These are phyloP conservation scores for Cicer arietinum DNA, from an alignment of 306 rosid species.

Conservation along the genomic window DNA sequence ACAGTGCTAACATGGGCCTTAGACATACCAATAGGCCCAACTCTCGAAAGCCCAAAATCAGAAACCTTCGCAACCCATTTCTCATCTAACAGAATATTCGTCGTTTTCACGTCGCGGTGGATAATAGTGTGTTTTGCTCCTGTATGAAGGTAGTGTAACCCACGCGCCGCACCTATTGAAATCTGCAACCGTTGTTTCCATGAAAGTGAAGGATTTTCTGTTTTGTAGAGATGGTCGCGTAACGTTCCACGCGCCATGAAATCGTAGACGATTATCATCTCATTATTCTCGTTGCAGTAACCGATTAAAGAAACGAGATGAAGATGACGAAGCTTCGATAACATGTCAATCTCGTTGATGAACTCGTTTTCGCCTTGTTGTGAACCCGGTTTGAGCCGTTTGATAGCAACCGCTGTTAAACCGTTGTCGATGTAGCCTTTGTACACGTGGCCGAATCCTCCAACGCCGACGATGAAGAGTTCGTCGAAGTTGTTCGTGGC, in stretches of 20 bases:
- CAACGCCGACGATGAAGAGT: conserved; percentile 47
- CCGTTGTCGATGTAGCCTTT: conserved; percentile 56
- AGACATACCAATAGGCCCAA: conserved; percentile 45
- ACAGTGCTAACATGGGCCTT: conserved; percentile 51
- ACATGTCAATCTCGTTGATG: conserved; percentile 59
- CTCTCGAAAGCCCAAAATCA: conserved; percentile 61
- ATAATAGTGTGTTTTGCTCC: conserved; percentile 54
- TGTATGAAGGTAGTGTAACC: conserved; percentile 60
- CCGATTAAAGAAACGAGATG: conserved; percentile 57
- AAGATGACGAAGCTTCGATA: conserved; percentile 51
- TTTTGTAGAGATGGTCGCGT: conserved; percentile 56
- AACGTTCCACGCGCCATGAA: conserved; percentile 63
- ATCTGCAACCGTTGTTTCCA: conserved; percentile 62
- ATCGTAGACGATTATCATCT: conserved; percentile 59
- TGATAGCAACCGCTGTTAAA: conserved; percentile 46
- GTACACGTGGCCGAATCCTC: conserved; percentile 65
- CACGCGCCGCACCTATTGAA: conserved; percentile 59
- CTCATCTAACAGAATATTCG: conserved; percentile 59
- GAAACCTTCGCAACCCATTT: conserved; percentile 61
- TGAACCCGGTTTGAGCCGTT: conserved; percentile 57
- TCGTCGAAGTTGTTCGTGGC: conserved; percentile 56
- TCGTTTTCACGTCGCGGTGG: conserved; percentile 72
- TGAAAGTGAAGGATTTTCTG: conserved; percentile 32
- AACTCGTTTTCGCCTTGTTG: conserved; percentile 54
- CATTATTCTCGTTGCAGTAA: conserved; percentile 49